Conservation (phyloP, 148 eudicot genomes). For the Amaranthus palmeri region DNA sequence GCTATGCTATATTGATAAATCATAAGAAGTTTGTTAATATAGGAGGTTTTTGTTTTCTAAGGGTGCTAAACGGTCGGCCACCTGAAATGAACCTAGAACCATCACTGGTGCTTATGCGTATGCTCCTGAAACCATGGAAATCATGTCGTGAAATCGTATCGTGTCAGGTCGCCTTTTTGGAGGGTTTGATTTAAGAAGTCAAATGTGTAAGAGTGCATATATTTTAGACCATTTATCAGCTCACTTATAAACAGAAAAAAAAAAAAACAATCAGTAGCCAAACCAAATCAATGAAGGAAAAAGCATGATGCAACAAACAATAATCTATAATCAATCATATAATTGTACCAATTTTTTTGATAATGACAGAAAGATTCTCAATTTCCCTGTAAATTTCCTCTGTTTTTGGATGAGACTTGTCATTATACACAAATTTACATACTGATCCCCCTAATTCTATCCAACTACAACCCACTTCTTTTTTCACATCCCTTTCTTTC, state of each 20-base stretch:
- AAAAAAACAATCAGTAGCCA: neutral
- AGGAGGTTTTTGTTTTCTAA: too few species aligned
- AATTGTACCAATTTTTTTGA: constrained; percentile 29
- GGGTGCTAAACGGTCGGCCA: too few species aligned
- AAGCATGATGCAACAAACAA: neutral
- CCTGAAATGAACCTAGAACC: too few species aligned
- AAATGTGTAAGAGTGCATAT: too few species aligned
- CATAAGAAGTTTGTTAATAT: too few species aligned
- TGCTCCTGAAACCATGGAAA: too few species aligned
- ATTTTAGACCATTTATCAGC: neutral
- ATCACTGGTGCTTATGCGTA: too few species aligned
- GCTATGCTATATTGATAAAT: too few species aligned
- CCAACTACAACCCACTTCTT: constrained; percentile 50
- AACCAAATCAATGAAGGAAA: neutral
- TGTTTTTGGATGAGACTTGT: constrained; percentile 35
- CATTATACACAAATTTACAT: constrained; percentile 38
- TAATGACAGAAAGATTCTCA: constrained; percentile 34
- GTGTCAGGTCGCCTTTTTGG: too few species aligned
- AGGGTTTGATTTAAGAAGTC: too few species aligned
- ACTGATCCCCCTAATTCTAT: constrained; percentile 38
- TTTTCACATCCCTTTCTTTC: constrained; percentile 32
- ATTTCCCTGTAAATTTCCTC: constrained; percentile 38
- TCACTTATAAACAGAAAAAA: neutral
- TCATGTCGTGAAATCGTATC: too few species aligned
- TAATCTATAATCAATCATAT: constrained; percentile 3